phyloP scores from a whole-genome alignment of 2,329 filamentous ascomycete genomes.

The Colletotrichum truncatum region DNA sequence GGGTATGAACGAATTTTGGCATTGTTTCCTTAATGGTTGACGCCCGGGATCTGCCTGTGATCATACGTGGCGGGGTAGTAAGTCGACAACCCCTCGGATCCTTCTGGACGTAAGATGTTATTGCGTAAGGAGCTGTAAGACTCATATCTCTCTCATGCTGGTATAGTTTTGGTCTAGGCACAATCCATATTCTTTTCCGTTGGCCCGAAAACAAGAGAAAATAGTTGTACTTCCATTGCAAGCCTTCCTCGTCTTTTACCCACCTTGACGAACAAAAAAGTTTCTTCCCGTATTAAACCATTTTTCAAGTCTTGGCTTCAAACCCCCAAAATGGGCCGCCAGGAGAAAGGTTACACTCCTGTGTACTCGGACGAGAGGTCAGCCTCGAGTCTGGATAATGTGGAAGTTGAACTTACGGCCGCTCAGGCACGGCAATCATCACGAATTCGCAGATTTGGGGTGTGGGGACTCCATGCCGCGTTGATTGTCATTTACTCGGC shows the following conservation, averaged over 20 bases:
- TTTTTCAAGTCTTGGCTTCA: neutral
- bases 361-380: constrained; percentile 11
- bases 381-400: constrained; percentile 4
- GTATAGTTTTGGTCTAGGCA: too few species aligned
- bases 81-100: neutral
- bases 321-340: neutral
- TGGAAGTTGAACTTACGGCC: neutral
- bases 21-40: too few species aligned
- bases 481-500: constrained; percentile 9
- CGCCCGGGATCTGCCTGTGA: too few species aligned
- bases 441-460: neutral
- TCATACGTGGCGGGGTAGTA: neutral
- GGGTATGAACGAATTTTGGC: neutral
- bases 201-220: too few species aligned
- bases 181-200: too few species aligned
- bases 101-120: too few species aligned
- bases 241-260: too few species aligned
- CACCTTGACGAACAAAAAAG: neutral
- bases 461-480: constrained; percentile 13
- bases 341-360: neutral
- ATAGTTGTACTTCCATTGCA: too few species aligned
- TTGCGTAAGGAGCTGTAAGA: too few species aligned
- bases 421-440: neutral
- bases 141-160: too few species aligned
- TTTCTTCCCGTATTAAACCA: neutral